These are phyloP conservation scores for Ceratobasidium sp. DNA, from an alignment of 1,284 basidiomycete species.

Conservation along the genomic window DNA sequence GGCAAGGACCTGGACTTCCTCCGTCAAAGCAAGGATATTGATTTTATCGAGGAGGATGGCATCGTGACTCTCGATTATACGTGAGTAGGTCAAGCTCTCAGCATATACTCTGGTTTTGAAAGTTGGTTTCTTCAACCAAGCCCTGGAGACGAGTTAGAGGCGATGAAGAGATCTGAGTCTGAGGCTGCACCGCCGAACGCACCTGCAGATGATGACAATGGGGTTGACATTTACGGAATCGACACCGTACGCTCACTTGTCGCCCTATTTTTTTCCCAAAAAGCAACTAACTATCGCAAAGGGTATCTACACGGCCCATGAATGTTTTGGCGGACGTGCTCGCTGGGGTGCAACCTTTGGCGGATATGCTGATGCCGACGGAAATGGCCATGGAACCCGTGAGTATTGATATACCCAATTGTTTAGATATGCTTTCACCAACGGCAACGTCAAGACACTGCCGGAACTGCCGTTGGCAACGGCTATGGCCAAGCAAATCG, in stretches of 20 bases:
- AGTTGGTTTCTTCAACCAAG: neutral
- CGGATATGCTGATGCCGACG: conserved; percentile 19
- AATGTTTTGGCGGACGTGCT: conserved; percentile 38
- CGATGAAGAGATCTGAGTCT: conserved; percentile 67
- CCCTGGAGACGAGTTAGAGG: neutral
- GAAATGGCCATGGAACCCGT: conserved; percentile 43
- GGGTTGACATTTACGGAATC: conserved; percentile 46
- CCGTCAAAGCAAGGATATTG: conserved; percentile 46
- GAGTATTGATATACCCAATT: neutral
- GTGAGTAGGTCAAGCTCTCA: neutral
- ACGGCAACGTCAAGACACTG: neutral
- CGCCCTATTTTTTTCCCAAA: conserved; percentile 62
- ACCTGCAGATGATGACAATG: conserved; percentile 51
- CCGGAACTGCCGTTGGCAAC: conserved; percentile 32
- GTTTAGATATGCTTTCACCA: neutral
- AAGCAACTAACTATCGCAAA: conserved; percentile 61
- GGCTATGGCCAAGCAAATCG: conserved; percentile 29
- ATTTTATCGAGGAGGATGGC: conserved; percentile 43
- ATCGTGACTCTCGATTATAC: conserved; percentile 12
- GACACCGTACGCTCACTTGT: conserved; percentile 35
- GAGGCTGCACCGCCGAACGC: neutral
- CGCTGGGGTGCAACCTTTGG: conserved; percentile 26
- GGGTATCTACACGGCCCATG: conserved; percentile 36
- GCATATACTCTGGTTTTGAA: neutral
- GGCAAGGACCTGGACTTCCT: conserved; percentile 36